Conservation (phyloP, 768 basidiomycete species). For the Suillus sp. region DNA sequence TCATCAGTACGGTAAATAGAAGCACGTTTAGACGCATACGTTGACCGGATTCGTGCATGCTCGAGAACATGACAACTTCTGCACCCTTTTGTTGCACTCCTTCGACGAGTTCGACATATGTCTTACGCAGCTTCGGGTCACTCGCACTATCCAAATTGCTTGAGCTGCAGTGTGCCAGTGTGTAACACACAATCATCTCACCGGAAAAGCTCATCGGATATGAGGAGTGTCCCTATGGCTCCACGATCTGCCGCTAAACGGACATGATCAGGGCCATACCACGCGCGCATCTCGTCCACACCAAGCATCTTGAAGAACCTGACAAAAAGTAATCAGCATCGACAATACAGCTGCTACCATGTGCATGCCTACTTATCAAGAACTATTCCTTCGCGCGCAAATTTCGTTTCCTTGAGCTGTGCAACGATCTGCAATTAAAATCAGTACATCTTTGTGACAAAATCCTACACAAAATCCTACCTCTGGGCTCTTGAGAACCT, state of each 20-base stretch:
- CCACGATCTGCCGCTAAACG: conserved; percentile 88
- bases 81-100: conserved; percentile 85
- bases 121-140: conserved; percentile 74
- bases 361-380: conserved; percentile 69
- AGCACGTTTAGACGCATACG: conserved; percentile 53
- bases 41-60: conserved; percentile 99
- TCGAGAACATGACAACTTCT: conserved; percentile 96
- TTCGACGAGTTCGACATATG: conserved; percentile 87
- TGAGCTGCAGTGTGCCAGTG: background rate
- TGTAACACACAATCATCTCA: conserved; percentile 31
- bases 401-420: conserved; percentile 93
- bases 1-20: background rate
- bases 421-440: conserved; percentile 54
- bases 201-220: conserved; percentile 95
- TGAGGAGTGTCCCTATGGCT: conserved; percentile 90
- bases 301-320: conserved; percentile 99
- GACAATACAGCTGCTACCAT: background rate
- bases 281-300: conserved; percentile 91
- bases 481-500: conserved; percentile 93
- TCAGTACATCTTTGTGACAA: background rate
- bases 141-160: conserved; percentile 57
- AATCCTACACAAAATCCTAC: conserved; percentile 42
- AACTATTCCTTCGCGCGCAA: conserved; percentile 89
- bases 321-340: conserved; percentile 8
- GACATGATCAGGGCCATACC: conserved; percentile 98